Conservation (phyloP, 2,329 filamentous ascomycete species). For the Sporothrix luriei region DNA sequence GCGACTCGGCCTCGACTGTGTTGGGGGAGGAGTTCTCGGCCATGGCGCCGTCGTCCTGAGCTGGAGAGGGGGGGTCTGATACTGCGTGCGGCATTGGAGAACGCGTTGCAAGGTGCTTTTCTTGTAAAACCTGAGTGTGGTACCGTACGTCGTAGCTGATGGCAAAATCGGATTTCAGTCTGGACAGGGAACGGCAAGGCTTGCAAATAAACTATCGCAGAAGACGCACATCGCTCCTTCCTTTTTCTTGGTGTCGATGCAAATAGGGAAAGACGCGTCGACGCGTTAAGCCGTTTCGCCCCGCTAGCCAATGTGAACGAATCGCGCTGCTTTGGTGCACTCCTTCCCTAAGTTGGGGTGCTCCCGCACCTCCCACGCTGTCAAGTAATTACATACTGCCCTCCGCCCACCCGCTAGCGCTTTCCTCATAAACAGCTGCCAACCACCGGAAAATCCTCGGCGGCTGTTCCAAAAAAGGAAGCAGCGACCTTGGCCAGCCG, state of each 20-base stretch:
- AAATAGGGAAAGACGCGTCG: slow-evolving; percentile 34
- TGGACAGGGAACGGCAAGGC: background rate
- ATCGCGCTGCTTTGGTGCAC: slow-evolving; percentile 8
- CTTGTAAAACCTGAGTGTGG: background rate
- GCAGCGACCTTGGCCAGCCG: background rate
- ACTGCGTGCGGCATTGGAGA: slow-evolving; percentile 52
- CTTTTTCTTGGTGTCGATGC: background rate
- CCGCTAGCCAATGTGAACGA: background rate
- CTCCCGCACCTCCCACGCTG: background rate
- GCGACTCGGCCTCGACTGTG: slow-evolving; percentile 2
- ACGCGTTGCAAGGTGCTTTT: background rate
- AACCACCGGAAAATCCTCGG: slow-evolving; percentile 28
- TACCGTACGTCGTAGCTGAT: background rate
- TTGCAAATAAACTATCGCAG: background rate
- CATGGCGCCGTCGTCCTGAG: slow-evolving; percentile 38
- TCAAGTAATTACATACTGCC: slow-evolving; percentile 5
- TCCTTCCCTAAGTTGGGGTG: slow-evolving; percentile 1
- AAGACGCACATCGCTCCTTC: slow-evolving; percentile 5
- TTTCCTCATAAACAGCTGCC: background rate
- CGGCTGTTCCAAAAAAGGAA: background rate
- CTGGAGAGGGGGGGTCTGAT: slow-evolving; percentile 39
- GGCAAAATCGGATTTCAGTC: background rate
- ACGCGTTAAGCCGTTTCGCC: slow-evolving; percentile 36
- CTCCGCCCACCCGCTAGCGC: background rate
- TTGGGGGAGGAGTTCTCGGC: slow-evolving; percentile 35